Evolutionary conservation across 2,329 filamentous ascomycete species (phyloP), one percentile per base, ranked within the genome.

Genomic region (Ophiostoma tasmaniense): DNA sequence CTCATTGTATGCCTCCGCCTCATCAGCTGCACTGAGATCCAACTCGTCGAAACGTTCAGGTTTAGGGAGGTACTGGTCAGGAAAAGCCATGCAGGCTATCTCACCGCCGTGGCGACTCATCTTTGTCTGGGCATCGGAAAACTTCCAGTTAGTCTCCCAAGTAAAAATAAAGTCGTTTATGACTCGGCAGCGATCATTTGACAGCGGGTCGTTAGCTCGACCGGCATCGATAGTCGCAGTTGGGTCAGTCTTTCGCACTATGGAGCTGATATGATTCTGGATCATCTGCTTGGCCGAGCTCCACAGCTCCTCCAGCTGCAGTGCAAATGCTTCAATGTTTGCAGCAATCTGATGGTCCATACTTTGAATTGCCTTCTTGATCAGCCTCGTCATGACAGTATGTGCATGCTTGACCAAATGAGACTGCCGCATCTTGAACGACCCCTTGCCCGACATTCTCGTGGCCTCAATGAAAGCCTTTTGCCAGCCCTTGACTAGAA

Each of bases 131-230:
- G 17, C 64, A 3, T 66, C 55, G 7, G 69, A 67, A 1, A 62
- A 33, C 25, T 50, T 64, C 69, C 69, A 68, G 55, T 68, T 64
- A 3, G 55, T 55, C 13, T 70, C 66, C 67, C 69, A 70, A 1
- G n/a, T 1, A 20, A 59, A 2, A 3, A 70, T 65, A 6, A 7
- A 4, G n/a, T 35, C 20, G 2, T n/a, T n/a, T 7, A 66, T 33
- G 17, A 10, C 62, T 4, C 10, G 37, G 50, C 22, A 30, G 8
- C 22, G 25, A 37, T 35, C 28, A 5, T 33, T 20, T 17, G 28
- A 30, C 6, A 30, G 59, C 13, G 59, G 14, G 7, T 62, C 59
- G 30, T n/a, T 33, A 1, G 35, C 20, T 14, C n/a, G 62, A 13
- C 62, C 59, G 28, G 14, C 30, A 35, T 10, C 33, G 2, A 37